These are phyloP conservation scores for Apiotrichum laibachii DNA, from an alignment of 1,284 basidiomycete genomes.

Conservation along the genomic window DNA sequence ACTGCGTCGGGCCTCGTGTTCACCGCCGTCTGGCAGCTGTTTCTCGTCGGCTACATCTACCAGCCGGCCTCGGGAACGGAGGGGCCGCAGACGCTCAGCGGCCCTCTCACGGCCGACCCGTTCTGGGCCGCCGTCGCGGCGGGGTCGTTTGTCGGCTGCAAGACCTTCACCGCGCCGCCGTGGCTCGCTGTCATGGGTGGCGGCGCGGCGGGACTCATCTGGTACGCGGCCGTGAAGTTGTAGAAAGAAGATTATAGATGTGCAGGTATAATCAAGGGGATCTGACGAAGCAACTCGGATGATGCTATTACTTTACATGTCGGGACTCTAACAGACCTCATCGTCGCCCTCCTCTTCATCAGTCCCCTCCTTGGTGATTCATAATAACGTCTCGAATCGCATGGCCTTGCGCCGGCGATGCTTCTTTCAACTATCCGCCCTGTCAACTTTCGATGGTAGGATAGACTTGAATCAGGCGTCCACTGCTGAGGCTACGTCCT, in stretches of 20 bases:
- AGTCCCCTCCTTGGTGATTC: too few species aligned
- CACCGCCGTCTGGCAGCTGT: conserved; percentile 59
- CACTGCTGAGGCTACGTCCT: too few species aligned
- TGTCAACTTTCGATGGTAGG: background rate
- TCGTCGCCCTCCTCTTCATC: too few species aligned
- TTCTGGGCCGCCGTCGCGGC: conserved; percentile 54
- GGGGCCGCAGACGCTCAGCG: conserved; percentile 27
- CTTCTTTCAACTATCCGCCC: background rate
- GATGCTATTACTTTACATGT: too few species aligned
- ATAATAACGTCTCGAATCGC: background rate
- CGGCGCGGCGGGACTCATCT: conserved; percentile 49
- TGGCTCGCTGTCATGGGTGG: conserved; percentile 49
- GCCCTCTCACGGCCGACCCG: conserved; percentile 51
- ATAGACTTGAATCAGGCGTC: too few species aligned
- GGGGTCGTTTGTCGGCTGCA: conserved; percentile 38
- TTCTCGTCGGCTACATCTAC: conserved; percentile 45
- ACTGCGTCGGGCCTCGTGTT: conserved; percentile 59
- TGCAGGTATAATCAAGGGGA: too few species aligned
- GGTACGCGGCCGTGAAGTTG: conserved; percentile 35
- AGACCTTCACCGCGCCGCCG: conserved; percentile 50
- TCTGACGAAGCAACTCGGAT: too few species aligned
- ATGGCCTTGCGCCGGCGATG: background rate
- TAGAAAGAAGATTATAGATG: too few species aligned
- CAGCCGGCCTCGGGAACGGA: conserved; percentile 38
- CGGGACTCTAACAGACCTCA: too few species aligned